A percentile compares a stretch with the other conserved stretches of the same genome.
Conservation (phyloP, 805 yeast genomes). For the Zygosaccharomyces lentus region DNA sequence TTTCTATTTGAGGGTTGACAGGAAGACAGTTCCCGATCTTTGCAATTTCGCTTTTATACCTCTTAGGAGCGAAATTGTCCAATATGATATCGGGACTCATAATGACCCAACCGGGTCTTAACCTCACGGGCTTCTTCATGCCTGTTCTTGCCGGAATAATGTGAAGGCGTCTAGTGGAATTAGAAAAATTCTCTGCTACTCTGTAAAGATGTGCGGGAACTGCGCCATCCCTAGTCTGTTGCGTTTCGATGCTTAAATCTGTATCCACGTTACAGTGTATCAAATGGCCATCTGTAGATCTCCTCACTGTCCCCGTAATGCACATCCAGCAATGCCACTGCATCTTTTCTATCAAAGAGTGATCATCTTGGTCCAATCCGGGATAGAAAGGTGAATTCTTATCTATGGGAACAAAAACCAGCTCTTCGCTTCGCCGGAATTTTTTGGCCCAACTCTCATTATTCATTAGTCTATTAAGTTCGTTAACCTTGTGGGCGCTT, state of each 20-base stretch:
- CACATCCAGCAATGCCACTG: slow-evolving; percentile 99
- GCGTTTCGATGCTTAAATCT: slow-evolving; percentile 69
- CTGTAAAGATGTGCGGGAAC: slow-evolving; percentile 75
- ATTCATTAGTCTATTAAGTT: slow-evolving; percentile 51
- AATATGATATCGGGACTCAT: slow-evolving; percentile 78
- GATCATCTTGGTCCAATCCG: slow-evolving; percentile 45
- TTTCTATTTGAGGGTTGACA: slow-evolving; percentile 67
- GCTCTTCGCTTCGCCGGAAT: slow-evolving; percentile 85
- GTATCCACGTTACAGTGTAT: slow-evolving; percentile 93
- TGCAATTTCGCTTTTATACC: slow-evolving; percentile 43
- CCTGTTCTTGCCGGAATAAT: slow-evolving; percentile 75
- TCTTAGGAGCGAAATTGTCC: slow-evolving; percentile 56
- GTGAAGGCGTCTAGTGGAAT: slow-evolving; percentile 76
- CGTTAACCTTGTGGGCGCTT: slow-evolving; percentile 64
- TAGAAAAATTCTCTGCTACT: slow-evolving; percentile 85
- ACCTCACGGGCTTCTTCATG: slow-evolving; percentile 53
- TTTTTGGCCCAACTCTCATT: slow-evolving; percentile 56
- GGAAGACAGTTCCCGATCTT: slow-evolving; percentile 56
- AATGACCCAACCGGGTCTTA: slow-evolving; percentile 88
- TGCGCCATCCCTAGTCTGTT: slow-evolving; percentile 39
- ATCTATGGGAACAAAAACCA: slow-evolving; percentile 74
- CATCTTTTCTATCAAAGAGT: slow-evolving; percentile 55
- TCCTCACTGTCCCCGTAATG: slow-evolving; percentile 86
- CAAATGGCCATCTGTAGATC: slow-evolving; percentile 76
- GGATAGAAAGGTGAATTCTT: slow-evolving; percentile 65